These are phyloP conservation scores for Hypoxylon perforatum DNA, from an alignment of 495 filamentous ascomycete genomes.

Conservation along the genomic window DNA sequence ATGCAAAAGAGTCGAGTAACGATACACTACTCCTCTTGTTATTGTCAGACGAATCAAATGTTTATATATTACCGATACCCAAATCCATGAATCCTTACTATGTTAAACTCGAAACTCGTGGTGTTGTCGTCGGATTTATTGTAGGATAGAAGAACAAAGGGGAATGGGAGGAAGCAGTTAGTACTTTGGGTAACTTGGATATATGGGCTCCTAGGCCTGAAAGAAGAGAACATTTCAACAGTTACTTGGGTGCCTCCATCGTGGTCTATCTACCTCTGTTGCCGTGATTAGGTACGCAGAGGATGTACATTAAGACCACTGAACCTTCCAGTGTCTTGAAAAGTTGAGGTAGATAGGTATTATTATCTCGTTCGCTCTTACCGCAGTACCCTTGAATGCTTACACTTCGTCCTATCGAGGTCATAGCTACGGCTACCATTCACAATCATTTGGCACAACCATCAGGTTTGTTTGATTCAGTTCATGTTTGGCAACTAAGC, in stretches of 20 bases:
- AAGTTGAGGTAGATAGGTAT: no score
- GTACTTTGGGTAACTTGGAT: slow-evolving; percentile 8
- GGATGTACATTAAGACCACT: no score
- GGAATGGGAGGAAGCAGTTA: slow-evolving; percentile 3
- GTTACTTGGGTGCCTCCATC: not conserved
- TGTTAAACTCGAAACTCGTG: not conserved
- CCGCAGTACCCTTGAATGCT: no score
- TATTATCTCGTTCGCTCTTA: no score
- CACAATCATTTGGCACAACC: not conserved
- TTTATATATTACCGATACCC: slow-evolving; percentile 15
- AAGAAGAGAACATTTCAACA: slow-evolving; percentile 20
- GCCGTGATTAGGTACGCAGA: no score
- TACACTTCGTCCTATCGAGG: no score
- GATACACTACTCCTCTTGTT: slow-evolving; percentile 1
- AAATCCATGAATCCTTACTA: slow-evolving; percentile 13
- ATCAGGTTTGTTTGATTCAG: slow-evolving; percentile 28
- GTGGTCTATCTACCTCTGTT: not conserved
- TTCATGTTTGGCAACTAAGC: slow-evolving; percentile 39
- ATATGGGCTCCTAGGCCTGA: slow-evolving; percentile 11
- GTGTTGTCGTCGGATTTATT: slow-evolving; percentile 5
- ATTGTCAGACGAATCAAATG: slow-evolving; percentile 6
- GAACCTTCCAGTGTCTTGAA: no score
- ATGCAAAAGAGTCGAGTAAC: slow-evolving; percentile 5
- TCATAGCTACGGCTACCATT: not conserved
- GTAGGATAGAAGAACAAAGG: not conserved